Base-by-base conservation (phyloP, 2,329 filamentous ascomycete species). In the Alternaria sp. region DNA sequence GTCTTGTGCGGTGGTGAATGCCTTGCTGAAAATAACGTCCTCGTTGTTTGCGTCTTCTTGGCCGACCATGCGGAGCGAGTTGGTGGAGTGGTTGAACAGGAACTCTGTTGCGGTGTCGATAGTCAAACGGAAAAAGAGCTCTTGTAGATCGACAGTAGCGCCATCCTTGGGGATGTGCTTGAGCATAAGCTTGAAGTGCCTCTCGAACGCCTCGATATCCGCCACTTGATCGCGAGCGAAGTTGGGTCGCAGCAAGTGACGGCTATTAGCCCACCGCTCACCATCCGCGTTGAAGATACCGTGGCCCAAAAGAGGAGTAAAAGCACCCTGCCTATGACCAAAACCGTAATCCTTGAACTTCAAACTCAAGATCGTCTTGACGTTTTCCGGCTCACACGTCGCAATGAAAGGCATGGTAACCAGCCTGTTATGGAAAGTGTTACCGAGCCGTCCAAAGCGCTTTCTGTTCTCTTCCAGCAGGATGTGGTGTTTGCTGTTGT, bases 131-230 rank as follows among this genome's bases (percentile, higher is more conserved):
- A 85, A 85, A 75, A 85, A 84, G 13, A 84, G 76, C 11, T 73
- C 69, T 49, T 81, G 79, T 6, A 81, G 59, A 60, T 81, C 79
- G 21, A 80, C 69, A 4, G 78, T 78, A 13, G 81, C 65, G 26
- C 78, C 78, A 77, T 50, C 89, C 84, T 61, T 86, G 80, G 88
- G 88, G 9, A 93, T 83, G 21, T 84, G 83, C n/a, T 83, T 80
- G 25, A 91, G 81, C 60, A 93, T 80, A 25, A 85, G 81, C 30
- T 82, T 77, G 15, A 90, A 82, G 78, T 91, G 88, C 3, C 75
- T 79, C 69, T 91, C 89, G 55, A 91, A 89, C 1, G 86, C 87
- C 1, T 81, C 78, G 6, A 88, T 73, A 69, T 88, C 84, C 5
- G 82, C 83, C 10, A 88, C 81, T 66, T 87, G 85, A 11, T 83